Base-by-base conservation (phyloP, 2,329 filamentous ascomycete genomes). In the Tolypocladium guangdongense region DNA sequence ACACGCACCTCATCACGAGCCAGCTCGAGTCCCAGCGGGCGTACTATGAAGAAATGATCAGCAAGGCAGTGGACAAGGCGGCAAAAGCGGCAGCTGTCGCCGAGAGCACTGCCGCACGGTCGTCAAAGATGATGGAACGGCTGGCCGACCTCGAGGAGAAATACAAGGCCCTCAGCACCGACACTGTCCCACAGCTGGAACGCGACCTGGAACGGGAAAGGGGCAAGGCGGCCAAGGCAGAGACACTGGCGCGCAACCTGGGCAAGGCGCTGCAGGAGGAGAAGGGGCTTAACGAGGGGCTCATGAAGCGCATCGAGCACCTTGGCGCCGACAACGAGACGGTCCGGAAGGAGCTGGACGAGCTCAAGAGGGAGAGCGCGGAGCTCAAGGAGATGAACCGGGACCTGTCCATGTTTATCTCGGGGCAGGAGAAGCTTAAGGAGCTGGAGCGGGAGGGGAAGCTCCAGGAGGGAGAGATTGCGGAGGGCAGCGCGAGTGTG, bases 41-140 rank as follows among this genome's bases (percentile, higher is more conserved):
- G 0, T 99, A 97, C 70, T 99, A 95, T 61, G 92, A 97, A 67
- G 92, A 95, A 60, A 83, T 95, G 67, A 80, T 99, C 51, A 86
- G 85, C 63, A 90, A 95, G 58, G 89, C 90, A 0, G 90, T 87
- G 0, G 89, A 95, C 68, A 97, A 97, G 71, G 91, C 91, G 0
- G 80, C 84, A 1, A 82, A 86, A 63, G 89, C 91, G 0, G 77
- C 81, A 0, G 76, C 81, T 0, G 76, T 81, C 0, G 88, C 87
- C 0, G 84, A 88, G 56, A 76, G 76, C 49, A 85, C 87, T 0
- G 71, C 73, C 0, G 65, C 67, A 0, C 73, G 75, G 58, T 78
- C 79, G 2, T 74, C 71, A 6, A 68, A 74, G 56, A 77, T 78
- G 0, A 63, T 76, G 24, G 67, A 71, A 12, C 74, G 81, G 60